Conservation (phyloP, 495 filamentous ascomycete genomes). For the Aspergillus haitiensis region DNA sequence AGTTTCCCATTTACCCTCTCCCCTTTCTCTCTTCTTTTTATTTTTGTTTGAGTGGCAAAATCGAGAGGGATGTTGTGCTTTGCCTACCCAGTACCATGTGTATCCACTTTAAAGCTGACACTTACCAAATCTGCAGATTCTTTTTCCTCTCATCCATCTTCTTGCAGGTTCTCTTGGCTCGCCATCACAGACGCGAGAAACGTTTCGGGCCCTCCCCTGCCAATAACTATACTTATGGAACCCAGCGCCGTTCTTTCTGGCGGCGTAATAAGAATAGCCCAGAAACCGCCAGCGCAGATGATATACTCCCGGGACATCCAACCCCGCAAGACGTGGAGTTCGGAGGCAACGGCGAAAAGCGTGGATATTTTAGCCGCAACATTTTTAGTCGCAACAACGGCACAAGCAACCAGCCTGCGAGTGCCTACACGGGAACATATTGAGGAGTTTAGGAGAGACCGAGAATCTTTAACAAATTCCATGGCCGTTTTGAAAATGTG, state of each 20-base stretch:
- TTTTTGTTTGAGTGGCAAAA: no score
- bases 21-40: not conserved
- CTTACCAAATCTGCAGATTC: constrained; percentile 41
- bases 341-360: constrained; percentile 31
- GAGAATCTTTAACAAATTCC: not conserved
- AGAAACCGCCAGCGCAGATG: constrained; percentile 30
- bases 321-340: constrained; percentile 43
- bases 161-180: constrained; percentile 62
- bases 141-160: constrained; percentile 67
- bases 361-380: constrained; percentile 16
- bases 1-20: constrained; percentile 35
- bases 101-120: constrained; percentile 2
- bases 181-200: constrained; percentile 74
- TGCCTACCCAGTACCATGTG: not conserved
- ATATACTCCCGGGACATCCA: constrained; percentile 39
- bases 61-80: no score
- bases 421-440: constrained; percentile 42
- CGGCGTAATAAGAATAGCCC: constrained; percentile 46
- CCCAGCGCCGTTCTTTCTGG: constrained; percentile 52
- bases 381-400: constrained; percentile 28
- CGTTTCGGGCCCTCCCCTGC: constrained; percentile 74
- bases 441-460: constrained; percentile 16
- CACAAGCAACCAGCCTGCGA: not conserved
- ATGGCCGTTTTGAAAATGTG: no score
- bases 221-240: constrained; percentile 77